phyloP scores from a whole-genome alignment of 495 filamentous ascomycete species.

The Thermochaetoides thermophila region DNA sequence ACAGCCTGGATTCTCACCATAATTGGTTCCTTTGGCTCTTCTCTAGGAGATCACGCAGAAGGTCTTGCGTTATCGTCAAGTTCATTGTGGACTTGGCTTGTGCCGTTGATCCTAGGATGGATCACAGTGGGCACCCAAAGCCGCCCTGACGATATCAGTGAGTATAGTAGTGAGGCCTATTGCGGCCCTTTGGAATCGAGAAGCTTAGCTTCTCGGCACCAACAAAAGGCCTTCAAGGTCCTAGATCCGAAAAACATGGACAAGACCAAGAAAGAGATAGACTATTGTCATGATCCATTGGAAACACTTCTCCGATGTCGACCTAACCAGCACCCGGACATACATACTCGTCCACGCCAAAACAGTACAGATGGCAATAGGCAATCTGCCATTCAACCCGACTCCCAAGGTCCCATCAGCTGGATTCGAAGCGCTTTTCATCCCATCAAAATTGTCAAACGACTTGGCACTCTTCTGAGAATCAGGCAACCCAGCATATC shows the following conservation, averaged over 20 bases:
- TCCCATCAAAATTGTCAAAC: too few relatives aligned
- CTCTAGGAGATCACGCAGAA: background rate
- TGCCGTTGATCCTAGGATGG: conserved; percentile 2
- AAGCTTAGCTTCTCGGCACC: background rate
- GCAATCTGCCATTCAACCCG: too few relatives aligned
- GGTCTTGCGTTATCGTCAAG: conserved; percentile 1
- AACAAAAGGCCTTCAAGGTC: background rate
- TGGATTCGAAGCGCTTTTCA: too few relatives aligned
- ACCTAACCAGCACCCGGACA: too few relatives aligned
- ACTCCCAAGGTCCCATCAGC: too few relatives aligned
- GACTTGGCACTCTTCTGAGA: too few relatives aligned
- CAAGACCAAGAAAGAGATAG: too few relatives aligned
- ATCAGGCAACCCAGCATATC: too few relatives aligned
- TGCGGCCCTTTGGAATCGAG: background rate
- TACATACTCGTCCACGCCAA: too few relatives aligned
- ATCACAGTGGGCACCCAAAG: conserved; percentile 3
- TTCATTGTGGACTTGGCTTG: conserved; percentile 4
- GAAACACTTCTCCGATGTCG: too few relatives aligned
- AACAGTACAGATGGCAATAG: too few relatives aligned
- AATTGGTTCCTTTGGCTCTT: background rate
- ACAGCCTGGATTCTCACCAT: conserved; percentile 1
- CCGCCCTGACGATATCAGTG: background rate
- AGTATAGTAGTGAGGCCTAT: background rate
- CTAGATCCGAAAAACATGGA: background rate
- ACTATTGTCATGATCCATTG: too few relatives aligned